Evolutionary conservation across 495 filamentous ascomycete genomes (phyloP), one percentile per base, ranked within the genome.

Genomic region (Aspergillus ellipticus): DNA sequence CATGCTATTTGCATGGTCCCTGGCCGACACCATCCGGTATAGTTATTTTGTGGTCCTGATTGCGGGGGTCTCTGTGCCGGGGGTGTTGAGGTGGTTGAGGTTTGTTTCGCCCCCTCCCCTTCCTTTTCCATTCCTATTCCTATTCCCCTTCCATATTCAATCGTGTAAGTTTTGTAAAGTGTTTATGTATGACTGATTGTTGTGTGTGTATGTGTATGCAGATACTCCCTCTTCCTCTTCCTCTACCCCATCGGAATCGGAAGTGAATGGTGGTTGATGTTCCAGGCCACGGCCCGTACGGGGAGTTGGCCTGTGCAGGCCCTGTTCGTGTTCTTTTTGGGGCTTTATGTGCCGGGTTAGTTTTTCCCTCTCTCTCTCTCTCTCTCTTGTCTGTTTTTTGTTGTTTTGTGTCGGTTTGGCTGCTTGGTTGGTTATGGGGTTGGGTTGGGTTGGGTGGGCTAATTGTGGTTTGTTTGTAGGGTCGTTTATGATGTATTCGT

Each of bases 401-500:
- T 31, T 66, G 19, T 48, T 13, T 39, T 21, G 43, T n/a, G n/a
- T n/a, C n/a, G n/a, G n/a, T n/a, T n/a, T n/a, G n/a, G n/a, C n/a
- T n/a, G n/a, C n/a, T n/a, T n/a, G n/a, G n/a, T n/a, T n/a, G n/a
- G n/a, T n/a, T n/a, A n/a, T n/a, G n/a, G n/a, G n/a, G n/a, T n/a
- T n/a, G n/a, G n/a, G n/a, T n/a, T n/a, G n/a, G n/a, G n/a, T n/a
- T n/a, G n/a, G n/a, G 21, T 17, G 20, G 43, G 51, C 54, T 59
- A 54, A 62, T 45, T 60, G 54, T 35, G 60, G 56, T 41, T 39
- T 41, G 10, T 11, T 11, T 0, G 21, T 58, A 90, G 88, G 88
- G 13, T 81, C 87, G 10, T 85, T 87, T 49, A 83, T 89, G 60
- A 79, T 94, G 65, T 94, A 88, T 62, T 83, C 82, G 29, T 85